phyloP scores from a whole-genome alignment of 2,329 filamentous ascomycete genomes.

The Colletotrichum trifolii region DNA sequence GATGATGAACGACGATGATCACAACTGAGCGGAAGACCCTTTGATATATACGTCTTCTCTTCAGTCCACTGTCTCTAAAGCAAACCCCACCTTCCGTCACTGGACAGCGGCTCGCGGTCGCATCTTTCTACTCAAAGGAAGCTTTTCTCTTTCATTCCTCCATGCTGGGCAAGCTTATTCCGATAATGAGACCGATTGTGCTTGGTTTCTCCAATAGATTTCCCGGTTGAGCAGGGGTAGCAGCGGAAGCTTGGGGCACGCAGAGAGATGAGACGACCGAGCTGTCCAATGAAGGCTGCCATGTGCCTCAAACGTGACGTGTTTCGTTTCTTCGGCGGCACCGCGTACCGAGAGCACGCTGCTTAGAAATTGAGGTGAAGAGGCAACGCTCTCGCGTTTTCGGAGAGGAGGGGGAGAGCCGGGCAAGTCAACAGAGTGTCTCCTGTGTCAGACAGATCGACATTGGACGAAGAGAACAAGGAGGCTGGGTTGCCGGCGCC shows the following conservation, averaged over 20 bases:
- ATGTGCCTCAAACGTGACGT: conserved; percentile 27
- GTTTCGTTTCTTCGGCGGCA: conserved; percentile 35
- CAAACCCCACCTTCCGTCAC: background rate
- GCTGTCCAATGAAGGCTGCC: conserved; percentile 13
- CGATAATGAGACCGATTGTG: conserved; percentile 26
- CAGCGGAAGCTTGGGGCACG: conserved; percentile 26
- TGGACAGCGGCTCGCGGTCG: background rate
- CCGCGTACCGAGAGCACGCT: conserved; percentile 19
- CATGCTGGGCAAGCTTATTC: conserved; percentile 17
- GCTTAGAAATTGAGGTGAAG: conserved; percentile 21
- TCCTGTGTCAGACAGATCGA: background rate
- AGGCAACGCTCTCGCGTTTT: conserved; percentile 4
- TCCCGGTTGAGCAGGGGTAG: conserved; percentile 11
- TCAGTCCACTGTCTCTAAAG: conserved; percentile 1
- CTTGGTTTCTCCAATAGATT: background rate
- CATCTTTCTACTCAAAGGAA: conserved; percentile 1
- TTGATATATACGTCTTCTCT: conserved; percentile 23
- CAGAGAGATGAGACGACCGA: conserved; percentile 22
- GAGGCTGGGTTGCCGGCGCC: background rate
- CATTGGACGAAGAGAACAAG: conserved; percentile 12
- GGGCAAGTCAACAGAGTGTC: background rate
- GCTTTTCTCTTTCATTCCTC: conserved; percentile 27
- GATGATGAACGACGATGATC: background rate
- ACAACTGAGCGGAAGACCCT: conserved; percentile 3
- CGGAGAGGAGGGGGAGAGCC: background rate